Conservation (phyloP, 805 yeast species). For the Suhomyces xylopsoci region DNA sequence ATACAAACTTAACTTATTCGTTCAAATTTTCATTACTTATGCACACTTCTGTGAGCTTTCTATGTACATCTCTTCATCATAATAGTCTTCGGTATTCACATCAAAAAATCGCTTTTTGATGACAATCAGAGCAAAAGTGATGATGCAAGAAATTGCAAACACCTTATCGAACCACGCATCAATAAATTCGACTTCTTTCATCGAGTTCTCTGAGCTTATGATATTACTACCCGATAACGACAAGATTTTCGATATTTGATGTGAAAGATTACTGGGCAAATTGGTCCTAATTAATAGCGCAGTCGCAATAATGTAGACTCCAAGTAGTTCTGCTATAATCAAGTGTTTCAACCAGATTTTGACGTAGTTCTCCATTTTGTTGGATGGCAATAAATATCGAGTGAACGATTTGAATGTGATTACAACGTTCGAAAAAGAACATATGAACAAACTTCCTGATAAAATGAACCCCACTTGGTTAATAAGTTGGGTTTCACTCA, state of each 20-base stretch:
- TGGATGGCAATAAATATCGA: constrained; percentile 17
- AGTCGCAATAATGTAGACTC: constrained; percentile 51
- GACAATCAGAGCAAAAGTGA: constrained; percentile 26
- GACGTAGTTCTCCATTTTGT: constrained; percentile 11
- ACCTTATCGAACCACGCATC: constrained; percentile 53
- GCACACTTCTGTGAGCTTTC: constrained; percentile 13
- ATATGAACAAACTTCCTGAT: constrained; percentile 56
- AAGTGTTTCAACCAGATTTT: constrained; percentile 37
- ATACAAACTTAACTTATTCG: not conserved
- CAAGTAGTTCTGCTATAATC: constrained; percentile 44
- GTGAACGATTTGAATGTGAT: constrained; percentile 56
- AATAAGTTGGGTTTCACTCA: constrained; percentile 39
- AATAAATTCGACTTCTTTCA: constrained; percentile 43
- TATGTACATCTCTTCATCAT: constrained; percentile 35
- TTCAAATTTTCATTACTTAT: not conserved
- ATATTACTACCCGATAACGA: constrained; percentile 31
- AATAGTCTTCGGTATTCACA: constrained; percentile 15
- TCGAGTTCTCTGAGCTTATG: constrained; percentile 17
- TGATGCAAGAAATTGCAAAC: constrained; percentile 42
- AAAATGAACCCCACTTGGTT: constrained; percentile 49
- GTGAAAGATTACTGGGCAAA: constrained; percentile 43
- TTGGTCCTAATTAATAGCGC: constrained; percentile 48
- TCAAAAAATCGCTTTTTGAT: constrained; percentile 19
- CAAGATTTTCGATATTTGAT: constrained; percentile 37
- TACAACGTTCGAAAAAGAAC: constrained; percentile 64